Evolutionary conservation across 139 green algal genomes (phyloP).

Genomic region (Chlorella sp.): DNA sequence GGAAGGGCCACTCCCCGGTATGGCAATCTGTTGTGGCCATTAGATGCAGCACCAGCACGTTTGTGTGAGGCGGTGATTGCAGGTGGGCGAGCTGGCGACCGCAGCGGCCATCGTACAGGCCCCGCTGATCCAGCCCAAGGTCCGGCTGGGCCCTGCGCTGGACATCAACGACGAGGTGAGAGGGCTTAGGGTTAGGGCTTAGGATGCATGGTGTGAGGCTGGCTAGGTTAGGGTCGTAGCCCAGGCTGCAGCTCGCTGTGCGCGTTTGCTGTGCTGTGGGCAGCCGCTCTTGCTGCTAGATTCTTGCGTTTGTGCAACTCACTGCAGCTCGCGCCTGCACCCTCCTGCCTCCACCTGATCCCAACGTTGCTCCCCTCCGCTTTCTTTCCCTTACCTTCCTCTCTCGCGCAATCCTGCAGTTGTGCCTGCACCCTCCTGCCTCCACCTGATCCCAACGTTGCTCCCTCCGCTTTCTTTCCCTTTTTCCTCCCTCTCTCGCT

Average conservation of each 20-base stretch:
- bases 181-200: no score
- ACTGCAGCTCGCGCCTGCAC: background rate
- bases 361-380: background rate
- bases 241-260: background rate
- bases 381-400: no score
- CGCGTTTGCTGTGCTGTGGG: background rate
- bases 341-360: background rate
- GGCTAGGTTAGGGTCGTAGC: no score
- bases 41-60: no score
- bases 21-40: no score
- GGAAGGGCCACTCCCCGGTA: no score
- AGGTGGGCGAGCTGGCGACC: background rate
- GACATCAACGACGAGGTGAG: background rate
- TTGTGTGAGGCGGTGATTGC: no score
- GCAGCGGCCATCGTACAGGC: background rate
- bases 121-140: background rate
- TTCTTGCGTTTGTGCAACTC: background rate
- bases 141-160: background rate
- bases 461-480: background rate
- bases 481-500: background rate
- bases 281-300: background rate
- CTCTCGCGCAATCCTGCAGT: background rate
- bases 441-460: background rate
- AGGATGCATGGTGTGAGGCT: no score
- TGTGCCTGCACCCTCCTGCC: background rate